These are phyloP conservation scores for Stephania cephalantha DNA, from an alignment of 164 flowering plant species.

Conservation along the genomic window DNA sequence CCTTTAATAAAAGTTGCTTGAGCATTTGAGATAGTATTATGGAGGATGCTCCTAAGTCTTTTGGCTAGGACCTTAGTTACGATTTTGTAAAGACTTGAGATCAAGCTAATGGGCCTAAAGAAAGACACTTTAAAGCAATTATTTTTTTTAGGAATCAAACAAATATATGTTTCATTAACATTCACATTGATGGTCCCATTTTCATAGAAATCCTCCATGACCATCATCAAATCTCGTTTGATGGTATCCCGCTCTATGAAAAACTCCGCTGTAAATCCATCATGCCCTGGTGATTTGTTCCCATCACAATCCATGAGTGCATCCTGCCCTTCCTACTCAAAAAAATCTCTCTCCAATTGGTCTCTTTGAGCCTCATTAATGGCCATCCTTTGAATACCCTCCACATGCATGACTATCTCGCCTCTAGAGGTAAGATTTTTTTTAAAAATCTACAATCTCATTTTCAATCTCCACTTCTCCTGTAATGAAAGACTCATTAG, in stretches of 20 bases:
- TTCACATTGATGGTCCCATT: too few relatives aligned
- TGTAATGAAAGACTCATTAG: too few relatives aligned
- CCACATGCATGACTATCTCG: background rate
- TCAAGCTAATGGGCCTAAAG: background rate
- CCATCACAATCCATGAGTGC: background rate
- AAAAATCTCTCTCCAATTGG: background rate
- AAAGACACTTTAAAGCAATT: too few relatives aligned
- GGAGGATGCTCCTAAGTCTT: too few relatives aligned
- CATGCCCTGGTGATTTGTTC: background rate
- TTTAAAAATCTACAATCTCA: background rate
- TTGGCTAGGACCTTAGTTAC: background rate
- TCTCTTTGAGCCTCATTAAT: background rate
- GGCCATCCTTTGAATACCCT: background rate
- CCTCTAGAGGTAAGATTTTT: too few relatives aligned
- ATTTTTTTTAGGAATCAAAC: background rate
- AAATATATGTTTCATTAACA: too few relatives aligned
- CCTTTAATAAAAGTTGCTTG: too few relatives aligned
- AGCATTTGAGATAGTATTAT: too few relatives aligned
- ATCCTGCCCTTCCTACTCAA: background rate
- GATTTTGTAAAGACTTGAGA: background rate
- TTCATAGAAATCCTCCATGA: background rate
- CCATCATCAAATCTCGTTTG: background rate
- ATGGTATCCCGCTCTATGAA: background rate
- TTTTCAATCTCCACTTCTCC: too few relatives aligned
- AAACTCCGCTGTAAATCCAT: background rate